phyloP scores from a whole-genome alignment of 225 moss, liverwort and hornwort genomes.

The Lunularia cruciata region DNA sequence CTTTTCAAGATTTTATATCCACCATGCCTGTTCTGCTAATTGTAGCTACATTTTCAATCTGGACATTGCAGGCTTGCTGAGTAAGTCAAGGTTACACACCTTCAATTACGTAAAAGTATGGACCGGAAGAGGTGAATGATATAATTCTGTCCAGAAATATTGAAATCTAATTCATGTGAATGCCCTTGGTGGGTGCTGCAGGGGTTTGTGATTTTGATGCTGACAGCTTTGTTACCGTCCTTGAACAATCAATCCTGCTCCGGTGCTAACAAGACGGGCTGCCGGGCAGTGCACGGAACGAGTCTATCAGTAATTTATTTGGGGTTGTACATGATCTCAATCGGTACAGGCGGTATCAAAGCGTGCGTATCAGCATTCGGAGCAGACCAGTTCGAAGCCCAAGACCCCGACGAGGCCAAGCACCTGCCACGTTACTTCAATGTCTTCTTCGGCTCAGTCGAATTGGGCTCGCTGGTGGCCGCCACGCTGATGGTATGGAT shows the following conservation, averaged over 20 bases:
- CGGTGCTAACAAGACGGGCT: not conserved
- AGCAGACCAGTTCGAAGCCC: conserved; percentile 30
- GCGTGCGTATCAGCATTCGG: conserved; percentile 30
- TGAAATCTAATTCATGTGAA: too few species aligned
- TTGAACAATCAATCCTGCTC: conserved; percentile 12
- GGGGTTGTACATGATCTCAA: conserved; percentile 18
- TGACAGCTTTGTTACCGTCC: conserved; percentile 13
- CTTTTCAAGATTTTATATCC: too few species aligned
- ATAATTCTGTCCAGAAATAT: too few species aligned
- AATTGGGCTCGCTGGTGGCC: conserved; percentile 19
- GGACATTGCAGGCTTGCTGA: too few species aligned
- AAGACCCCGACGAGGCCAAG: conserved; percentile 21
- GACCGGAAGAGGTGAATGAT: too few species aligned
- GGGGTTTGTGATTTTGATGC: conserved; percentile 15
- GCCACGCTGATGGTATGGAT: conserved; percentile 27
- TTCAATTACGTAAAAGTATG: too few species aligned
- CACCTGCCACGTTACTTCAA: conserved; percentile 22
- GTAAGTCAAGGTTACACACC: too few species aligned
- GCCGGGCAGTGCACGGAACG: conserved; percentile 17
- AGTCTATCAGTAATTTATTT: conserved; percentile 18
- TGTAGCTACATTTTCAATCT: too few species aligned
- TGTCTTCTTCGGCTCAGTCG: conserved; percentile 22
- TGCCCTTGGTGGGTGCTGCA: not conserved
- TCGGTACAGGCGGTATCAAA: conserved; percentile 27
- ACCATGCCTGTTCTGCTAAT: too few species aligned